A percentile compares a stretch with the other conserved stretches of the same genome.
These are phyloP conservation scores for Pichia pseudocactophila DNA, from an alignment of 805 yeast species.

Conservation along the genomic window DNA sequence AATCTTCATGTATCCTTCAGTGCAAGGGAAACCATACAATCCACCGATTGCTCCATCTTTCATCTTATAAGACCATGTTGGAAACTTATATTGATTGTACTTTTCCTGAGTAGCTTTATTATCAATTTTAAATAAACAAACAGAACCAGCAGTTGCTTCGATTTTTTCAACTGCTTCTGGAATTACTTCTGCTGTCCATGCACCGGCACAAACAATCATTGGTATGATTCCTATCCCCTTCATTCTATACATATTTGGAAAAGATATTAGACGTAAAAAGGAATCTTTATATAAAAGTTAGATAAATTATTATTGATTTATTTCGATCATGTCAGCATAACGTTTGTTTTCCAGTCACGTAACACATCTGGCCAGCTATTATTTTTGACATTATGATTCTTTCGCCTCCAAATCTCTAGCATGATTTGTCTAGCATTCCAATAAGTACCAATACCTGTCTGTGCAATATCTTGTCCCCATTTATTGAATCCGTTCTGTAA, in stretches of 20 bases:
- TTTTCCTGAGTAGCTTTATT: conserved; percentile 13
- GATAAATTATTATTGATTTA: neutral
- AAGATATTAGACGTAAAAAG: neutral
- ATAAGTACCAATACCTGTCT: conserved; percentile 63
- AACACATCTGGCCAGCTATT: conserved; percentile 76
- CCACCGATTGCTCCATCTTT: conserved; percentile 26
- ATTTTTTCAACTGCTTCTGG: conserved; percentile 23
- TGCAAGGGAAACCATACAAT: conserved; percentile 25
- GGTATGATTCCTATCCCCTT: too few relatives aligned
- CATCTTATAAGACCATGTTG: conserved; percentile 25
- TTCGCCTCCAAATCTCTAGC: conserved; percentile 78
- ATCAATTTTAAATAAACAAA: conserved; percentile 21
- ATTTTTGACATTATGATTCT: conserved; percentile 45
- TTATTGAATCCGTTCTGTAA: conserved; percentile 58
- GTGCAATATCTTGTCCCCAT: conserved; percentile 63
- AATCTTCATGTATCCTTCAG: conserved; percentile 23
- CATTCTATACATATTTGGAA: too few relatives aligned
- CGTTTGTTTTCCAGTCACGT: conserved; percentile 77
- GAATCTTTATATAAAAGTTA: neutral
- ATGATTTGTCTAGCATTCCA: conserved; percentile 82
- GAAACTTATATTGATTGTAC: conserved; percentile 18
- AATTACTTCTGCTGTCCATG: conserved; percentile 22
- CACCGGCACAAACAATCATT: conserved; percentile 21
- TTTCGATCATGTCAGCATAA: conserved; percentile 47
- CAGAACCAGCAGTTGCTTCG: conserved; percentile 28